Evolutionary conservation across 306 rosid genomes (phyloP), one percentile per base, ranked within the genome.

Genomic region (Mimosa bimucronata): DNA sequence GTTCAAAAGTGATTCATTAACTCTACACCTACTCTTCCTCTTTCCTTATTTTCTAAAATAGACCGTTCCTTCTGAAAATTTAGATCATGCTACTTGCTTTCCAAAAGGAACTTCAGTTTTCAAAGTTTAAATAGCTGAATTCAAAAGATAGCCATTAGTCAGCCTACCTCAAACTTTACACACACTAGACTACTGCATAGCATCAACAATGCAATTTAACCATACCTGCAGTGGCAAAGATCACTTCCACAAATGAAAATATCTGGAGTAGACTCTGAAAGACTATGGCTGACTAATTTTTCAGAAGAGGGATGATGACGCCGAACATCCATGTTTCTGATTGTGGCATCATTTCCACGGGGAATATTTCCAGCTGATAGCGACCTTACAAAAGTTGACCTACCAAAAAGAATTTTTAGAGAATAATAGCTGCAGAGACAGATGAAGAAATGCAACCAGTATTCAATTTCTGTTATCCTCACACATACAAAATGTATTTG

Each of bases 321-420:
- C 83, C 82, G 87, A 75, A 60, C 88, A 66, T 83, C 83, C 68
- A 79, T 48, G 79, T 62, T 88, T 44, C 82, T 73, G 64, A 72
- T 69, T 70, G 88, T 61, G 19, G 91, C 62, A 31, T 86, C 98
- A 83, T 77, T 85, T 82, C 85, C 89, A 57, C 70, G 23, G 38
- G 78, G 71, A 83, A 96, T 89, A 87, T 87, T 89, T 58, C 99
- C 97, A 78, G 88, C 99, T 16, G 98, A 96, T 65, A 91, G 88
- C 9, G 99, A 96, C 87, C 98, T 90, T 87, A 87, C 93, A 34
- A 92, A 86, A 79, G 61, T 78, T 62, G 86, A 77, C 89, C 99
- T 95, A 78, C 83, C 83, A 81, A 86, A 37, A 64, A 69, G 15
- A n/a, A 38, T 48, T n/a, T 30, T 65, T 5, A 76, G 81, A 84